Evolutionary conservation across 495 filamentous ascomycete genomes (phyloP), one percentile per base, ranked within the genome.

Genomic region (Penicillium cosmopolitanum): DNA sequence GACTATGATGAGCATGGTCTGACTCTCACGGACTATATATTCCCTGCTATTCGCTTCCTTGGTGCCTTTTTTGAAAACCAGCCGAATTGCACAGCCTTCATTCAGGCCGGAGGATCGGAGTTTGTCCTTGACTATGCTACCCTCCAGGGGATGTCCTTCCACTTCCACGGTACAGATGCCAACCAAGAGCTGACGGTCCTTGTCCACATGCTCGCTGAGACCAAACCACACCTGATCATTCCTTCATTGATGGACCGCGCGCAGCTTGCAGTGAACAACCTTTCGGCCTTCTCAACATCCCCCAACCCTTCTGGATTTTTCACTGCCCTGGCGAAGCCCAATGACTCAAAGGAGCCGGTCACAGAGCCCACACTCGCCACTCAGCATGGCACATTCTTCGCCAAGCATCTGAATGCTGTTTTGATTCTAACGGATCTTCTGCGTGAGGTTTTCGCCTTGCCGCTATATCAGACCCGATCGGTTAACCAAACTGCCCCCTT

Each of bases 51-150:
- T 50, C 84, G 84, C 23, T 98, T 98, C 68, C 74, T 99, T 33
- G 76, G 82, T 42, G 82, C 88, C 2, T 90, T 96, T 70, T 87
- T 96, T 60, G 80, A 83, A 59, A 97, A 96, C 68, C 79, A 84
- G 35, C 79, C 80, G 43, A 83, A 95, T 50, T 95, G 91, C 71
- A 80, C 82, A 11, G 80, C 84, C 18, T 92, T 97, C 63, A 85
- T 94, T 57, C 83, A 88, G 52, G 83, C 83, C 53, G 90, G 91
- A 51, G 96, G 91, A 4, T 85, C 93, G 40, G 91, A 96, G 64
- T 83, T 87, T 55, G 76, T 97, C n/a, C 77, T 99, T 31, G 90
- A 96, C 66, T 84, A 96, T 55, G 87, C 86, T 31, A 89, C 89
- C 10, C 81, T 93, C 25, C 87, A 92, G 16, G 90, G 89, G 67